These are phyloP conservation scores for Atractiella rhizophila DNA, from an alignment of 768 basidiomycete species.

Conservation along the genomic window DNA sequence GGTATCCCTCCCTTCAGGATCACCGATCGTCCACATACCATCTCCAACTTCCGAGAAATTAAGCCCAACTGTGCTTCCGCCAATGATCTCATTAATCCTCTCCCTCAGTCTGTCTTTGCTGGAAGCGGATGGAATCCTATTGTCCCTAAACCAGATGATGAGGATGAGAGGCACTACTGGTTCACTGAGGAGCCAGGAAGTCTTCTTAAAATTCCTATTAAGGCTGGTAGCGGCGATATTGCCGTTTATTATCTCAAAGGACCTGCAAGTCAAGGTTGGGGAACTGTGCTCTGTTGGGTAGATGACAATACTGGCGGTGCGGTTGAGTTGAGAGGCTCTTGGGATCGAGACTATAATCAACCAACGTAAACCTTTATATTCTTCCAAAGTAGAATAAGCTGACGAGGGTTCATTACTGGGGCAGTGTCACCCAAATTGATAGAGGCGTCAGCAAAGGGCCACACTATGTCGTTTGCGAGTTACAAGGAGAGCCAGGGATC, in stretches of 20 bases:
- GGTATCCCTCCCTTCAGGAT: conserved; percentile 51
- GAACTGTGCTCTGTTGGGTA: conserved; percentile 75
- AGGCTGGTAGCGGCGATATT: conserved; percentile 67
- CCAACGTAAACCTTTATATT: conserved; percentile 34
- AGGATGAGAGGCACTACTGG: conserved; percentile 60
- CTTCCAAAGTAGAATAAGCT: neutral
- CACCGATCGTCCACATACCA: conserved; percentile 28
- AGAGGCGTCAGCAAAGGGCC: conserved; percentile 57
- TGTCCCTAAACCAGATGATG: conserved; percentile 23
- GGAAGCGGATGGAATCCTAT: conserved; percentile 72
- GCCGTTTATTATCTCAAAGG: conserved; percentile 72
- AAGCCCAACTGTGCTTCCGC: conserved; percentile 79
- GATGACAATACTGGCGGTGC: conserved; percentile 76
- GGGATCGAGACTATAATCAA: conserved; percentile 33
- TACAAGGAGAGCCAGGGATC: conserved; percentile 65
- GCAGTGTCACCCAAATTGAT: conserved; percentile 63
- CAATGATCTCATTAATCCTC: conserved; percentile 92
- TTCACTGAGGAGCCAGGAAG: conserved; percentile 64
- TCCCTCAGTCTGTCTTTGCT: conserved; percentile 78
- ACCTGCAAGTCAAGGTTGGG: conserved; percentile 32
- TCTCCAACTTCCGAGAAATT: conserved; percentile 47
- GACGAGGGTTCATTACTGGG: neutral
- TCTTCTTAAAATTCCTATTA: conserved; percentile 55
- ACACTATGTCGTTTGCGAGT: conserved; percentile 75
- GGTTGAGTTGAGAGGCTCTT: conserved; percentile 41